phyloP scores from a whole-genome alignment of 1,139 yeast species.

The Komagataea norvegica region DNA sequence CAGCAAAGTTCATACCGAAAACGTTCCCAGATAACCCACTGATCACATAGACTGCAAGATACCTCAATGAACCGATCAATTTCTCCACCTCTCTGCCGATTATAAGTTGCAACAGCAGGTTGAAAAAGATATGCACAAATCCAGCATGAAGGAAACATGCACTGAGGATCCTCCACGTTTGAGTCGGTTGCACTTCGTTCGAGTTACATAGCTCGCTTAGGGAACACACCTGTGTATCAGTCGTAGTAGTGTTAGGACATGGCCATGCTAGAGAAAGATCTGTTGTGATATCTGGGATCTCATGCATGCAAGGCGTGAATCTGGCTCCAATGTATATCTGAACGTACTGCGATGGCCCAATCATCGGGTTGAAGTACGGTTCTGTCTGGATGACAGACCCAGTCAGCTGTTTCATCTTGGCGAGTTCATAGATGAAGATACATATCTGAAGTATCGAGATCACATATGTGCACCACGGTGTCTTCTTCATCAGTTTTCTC shows the following conservation, averaged over 20 bases:
- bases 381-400: constrained; percentile 66
- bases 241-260: constrained; percentile 63
- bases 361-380: constrained; percentile 75
- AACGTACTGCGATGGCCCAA: constrained; percentile 71
- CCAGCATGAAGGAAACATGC: constrained; percentile 81
- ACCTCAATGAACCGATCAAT: constrained; percentile 53
- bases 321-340: constrained; percentile 69
- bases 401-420: constrained; percentile 53
- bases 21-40: constrained; percentile 68
- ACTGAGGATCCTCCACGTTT: constrained; percentile 66
- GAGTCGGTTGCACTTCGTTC: constrained; percentile 39
- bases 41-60: constrained; percentile 51
- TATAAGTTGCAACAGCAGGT: constrained; percentile 54
- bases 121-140: constrained; percentile 62
- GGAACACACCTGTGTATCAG: constrained; percentile 51
- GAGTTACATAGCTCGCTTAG: constrained; percentile 49
- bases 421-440: constrained; percentile 67
- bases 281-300: constrained; percentile 47
- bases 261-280: constrained; percentile 49
- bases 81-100: constrained; percentile 64
- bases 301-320: constrained; percentile 68
- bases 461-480: constrained; percentile 42
- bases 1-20: constrained; percentile 69
- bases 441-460: constrained; percentile 48
- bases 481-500: constrained; percentile 12